Evolutionary conservation across 305 asterid genomes (phyloP).

Genomic region (Caryopteris hybrid): DNA sequence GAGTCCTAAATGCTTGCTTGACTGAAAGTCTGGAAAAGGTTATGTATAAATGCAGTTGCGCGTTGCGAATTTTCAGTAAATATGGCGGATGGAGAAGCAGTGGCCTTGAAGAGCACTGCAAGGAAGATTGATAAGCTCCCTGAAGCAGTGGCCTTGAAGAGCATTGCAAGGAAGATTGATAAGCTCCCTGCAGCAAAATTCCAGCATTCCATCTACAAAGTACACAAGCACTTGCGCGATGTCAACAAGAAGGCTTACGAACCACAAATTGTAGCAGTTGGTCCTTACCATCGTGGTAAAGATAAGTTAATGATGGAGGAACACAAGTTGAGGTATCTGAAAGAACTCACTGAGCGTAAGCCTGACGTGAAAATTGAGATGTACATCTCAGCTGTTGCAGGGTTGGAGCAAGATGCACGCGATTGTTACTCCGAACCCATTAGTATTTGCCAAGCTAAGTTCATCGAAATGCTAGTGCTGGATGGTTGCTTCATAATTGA

Average conservation of each 20-base stretch:
- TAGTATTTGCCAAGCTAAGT: not conserved
- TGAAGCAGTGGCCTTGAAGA: too few relatives aligned
- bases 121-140: too few relatives aligned
- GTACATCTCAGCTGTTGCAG: not conserved
- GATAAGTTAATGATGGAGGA: constrained; percentile 4
- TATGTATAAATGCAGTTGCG: too few relatives aligned
- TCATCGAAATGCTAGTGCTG: constrained; percentile 21
- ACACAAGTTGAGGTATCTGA: constrained; percentile 1
- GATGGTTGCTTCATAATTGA: constrained; percentile 24
- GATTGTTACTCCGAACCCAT: not conserved
- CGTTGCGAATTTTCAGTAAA: too few relatives aligned
- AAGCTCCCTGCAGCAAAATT: not conserved
- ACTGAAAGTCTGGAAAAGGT: too few relatives aligned
- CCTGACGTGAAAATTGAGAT: too few relatives aligned
- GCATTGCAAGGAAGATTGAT: too few relatives aligned
- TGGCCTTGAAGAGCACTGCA: too few relatives aligned
- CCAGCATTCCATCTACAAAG: constrained; percentile 2
- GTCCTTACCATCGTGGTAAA: constrained; percentile 28
- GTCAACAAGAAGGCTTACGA: constrained; percentile 22
- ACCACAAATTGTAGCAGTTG: constrained; percentile 23
- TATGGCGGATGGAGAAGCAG: too few relatives aligned
- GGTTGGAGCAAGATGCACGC: not conserved
- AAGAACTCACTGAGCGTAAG: not conserved
- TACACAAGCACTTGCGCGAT: constrained; percentile 4
- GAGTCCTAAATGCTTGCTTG: too few relatives aligned